Evolutionary conservation across 2,329 filamentous ascomycete species (phyloP).

Genomic region (Fusarium sp.): DNA sequence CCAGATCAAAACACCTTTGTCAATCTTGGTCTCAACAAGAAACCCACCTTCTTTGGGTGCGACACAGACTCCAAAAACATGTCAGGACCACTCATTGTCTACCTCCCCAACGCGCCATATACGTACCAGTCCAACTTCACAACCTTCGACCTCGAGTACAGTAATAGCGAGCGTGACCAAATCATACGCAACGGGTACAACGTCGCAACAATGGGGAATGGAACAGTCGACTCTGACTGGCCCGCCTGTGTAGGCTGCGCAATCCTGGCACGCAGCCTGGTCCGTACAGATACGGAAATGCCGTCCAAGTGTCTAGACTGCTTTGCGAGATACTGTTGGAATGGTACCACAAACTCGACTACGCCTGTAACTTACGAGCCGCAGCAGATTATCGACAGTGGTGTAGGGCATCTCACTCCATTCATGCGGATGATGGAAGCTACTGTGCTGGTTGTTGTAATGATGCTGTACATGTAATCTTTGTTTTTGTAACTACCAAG

Average conservation of each 20-base stretch:
- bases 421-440: background rate
- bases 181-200: conserved; percentile 86
- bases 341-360: conserved; percentile 66
- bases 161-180: conserved; percentile 70
- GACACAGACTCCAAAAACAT: conserved; percentile 57
- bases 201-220: conserved; percentile 54
- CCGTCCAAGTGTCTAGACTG: conserved; percentile 78
- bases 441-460: background rate
- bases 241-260: conserved; percentile 84
- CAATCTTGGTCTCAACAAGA: conserved; percentile 77
- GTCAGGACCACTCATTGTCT: conserved; percentile 75
- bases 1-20: conserved; percentile 82
- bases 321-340: conserved; percentile 86
- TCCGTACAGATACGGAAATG: conserved; percentile 70
- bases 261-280: conserved; percentile 75
- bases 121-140: conserved; percentile 76
- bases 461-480: background rate
- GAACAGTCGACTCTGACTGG: conserved; percentile 77
- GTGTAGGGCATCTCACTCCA: background rate
- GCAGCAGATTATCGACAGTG: conserved; percentile 13
- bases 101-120: conserved; percentile 85
- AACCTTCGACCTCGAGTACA: conserved; percentile 75
- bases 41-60: conserved; percentile 85
- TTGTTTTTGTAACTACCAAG: too few relatives aligned
- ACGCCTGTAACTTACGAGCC: conserved; percentile 56